Evolutionary conservation across 345 rosid genomes (phyloP).

Genomic region (Salix koriyanagi): DNA sequence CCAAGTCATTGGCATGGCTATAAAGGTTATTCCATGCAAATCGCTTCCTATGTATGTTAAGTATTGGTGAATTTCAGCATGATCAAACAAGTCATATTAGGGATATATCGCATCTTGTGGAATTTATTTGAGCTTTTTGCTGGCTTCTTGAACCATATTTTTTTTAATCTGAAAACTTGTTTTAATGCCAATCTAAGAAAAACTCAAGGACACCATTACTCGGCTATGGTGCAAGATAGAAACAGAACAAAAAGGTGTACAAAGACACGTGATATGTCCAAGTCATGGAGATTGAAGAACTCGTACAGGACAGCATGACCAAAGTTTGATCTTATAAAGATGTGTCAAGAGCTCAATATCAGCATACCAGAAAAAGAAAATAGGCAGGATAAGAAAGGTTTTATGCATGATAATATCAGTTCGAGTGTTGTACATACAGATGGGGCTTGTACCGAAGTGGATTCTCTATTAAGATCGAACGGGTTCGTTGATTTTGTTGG

Average conservation of each 20-base stretch:
- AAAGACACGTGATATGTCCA: not conserved
- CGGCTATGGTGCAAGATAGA: not conserved
- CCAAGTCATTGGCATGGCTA: not conserved
- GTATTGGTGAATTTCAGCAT: not conserved
- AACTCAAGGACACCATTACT: not conserved
- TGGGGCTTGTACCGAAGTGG: conserved; percentile 29
- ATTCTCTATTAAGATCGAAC: conserved; percentile 48
- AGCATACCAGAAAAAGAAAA: not conserved
- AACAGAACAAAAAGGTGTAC: not conserved
- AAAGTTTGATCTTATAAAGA: not conserved
- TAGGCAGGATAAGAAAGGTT: not conserved
- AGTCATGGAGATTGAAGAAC: not conserved
- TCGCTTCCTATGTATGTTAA: not conserved
- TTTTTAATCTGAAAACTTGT: not conserved
- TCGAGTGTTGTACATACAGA: conserved; percentile 31
- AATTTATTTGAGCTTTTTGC: not conserved
- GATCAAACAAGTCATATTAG: not conserved
- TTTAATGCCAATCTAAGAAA: not conserved
- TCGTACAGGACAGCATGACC: not conserved
- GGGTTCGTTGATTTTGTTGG: conserved; percentile 54
- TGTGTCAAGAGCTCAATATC: not conserved
- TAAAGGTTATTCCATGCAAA: not conserved
- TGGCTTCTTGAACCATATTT: not conserved
- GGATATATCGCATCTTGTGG: not conserved
- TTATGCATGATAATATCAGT: not conserved